Evolutionary conservation across 163 green algal species (phyloP).

Genomic region (Prototheca wickerhamii): DNA sequence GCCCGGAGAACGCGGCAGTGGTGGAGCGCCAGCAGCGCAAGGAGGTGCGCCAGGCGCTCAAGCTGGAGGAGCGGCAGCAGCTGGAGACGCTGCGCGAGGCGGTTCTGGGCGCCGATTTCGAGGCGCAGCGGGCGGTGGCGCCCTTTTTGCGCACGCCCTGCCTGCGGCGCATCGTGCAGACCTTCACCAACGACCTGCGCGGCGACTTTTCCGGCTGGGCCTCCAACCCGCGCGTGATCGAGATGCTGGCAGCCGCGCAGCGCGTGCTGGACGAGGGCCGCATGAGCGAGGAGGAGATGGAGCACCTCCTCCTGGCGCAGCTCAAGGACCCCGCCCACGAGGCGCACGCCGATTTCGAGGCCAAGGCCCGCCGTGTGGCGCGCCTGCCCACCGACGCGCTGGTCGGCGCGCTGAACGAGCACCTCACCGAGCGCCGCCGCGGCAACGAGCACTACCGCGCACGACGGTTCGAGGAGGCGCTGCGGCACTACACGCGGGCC

Average conservation of each 20-base stretch:
- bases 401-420: constrained; percentile 67
- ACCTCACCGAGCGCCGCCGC: constrained; percentile 40
- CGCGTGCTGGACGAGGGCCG: constrained; percentile 41
- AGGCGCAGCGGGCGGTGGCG: constrained; percentile 44
- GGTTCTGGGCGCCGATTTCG: constrained; percentile 44
- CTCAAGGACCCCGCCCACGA: constrained; percentile 27
- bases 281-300: constrained; percentile 38
- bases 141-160: constrained; percentile 47
- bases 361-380: constrained; percentile 20
- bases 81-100: constrained; percentile 39
- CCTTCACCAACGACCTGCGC: constrained; percentile 48
- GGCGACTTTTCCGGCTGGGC: constrained; percentile 61
- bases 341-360: constrained; percentile 18
- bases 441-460: constrained; percentile 44
- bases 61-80: constrained; percentile 31
- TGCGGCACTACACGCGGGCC: constrained; percentile 41
- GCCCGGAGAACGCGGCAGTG: constrained; percentile 51
- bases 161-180: constrained; percentile 50
- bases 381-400: constrained; percentile 55
- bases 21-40: constrained; percentile 56
- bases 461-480: constrained; percentile 21
- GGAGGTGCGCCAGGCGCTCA: constrained; percentile 37
- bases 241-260: constrained; percentile 52
- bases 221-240: constrained; percentile 54
- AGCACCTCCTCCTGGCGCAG: constrained; percentile 25